Base-by-base conservation (phyloP, 495 filamentous ascomycete species). In the Aspergillus incahuasiensis region DNA sequence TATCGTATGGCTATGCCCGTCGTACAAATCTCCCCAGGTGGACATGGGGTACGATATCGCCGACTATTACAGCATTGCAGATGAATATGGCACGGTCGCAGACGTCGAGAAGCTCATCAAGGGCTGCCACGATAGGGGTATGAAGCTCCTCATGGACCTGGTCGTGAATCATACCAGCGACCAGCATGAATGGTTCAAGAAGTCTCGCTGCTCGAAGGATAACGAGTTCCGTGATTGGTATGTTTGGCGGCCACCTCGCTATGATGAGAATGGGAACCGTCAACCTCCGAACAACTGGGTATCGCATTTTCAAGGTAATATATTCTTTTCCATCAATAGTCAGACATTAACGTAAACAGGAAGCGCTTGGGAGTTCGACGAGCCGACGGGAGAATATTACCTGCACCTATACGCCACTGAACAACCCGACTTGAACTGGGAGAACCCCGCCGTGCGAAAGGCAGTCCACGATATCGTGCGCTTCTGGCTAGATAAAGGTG, bases 101-200 rank as follows among this genome's bases (percentile, higher is more conserved):
- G 85, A 91, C 68, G 77, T 89, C 15, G 85, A 89, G n/a, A 65
- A 67, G 18, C 68, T 91, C 15, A 81, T 87, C 32, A 34, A 78
- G 30, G 83, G 75, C 12, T 71, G 79, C 12, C 74, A 82, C 52
- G 51, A 68, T 9, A 73, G 84, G 11, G 84, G 76, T 3, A 87
- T 91, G 84, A 87, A 82, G 62, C 64, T 90, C 24, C 74, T 90
- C 13, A 80, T 91, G 65, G 87, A 91, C 64, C 67, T 90, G 20
- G 87, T 91, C 0, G 80, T 89, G 35, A 91, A 91, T 60, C 88
- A 91, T 66, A 89, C 86, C n/a, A 85, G 80, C n/a, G 82, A 88
- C 54, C 78, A 89, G 70, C 86, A 89, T 60, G 76, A 77, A 25
- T 91, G 88, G 87, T 91, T 91, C 68, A 73, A 81, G 58, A 78